Evolutionary conservation across 345 rosid species (phyloP).

Genomic region (Sisymbrium irio): DNA sequence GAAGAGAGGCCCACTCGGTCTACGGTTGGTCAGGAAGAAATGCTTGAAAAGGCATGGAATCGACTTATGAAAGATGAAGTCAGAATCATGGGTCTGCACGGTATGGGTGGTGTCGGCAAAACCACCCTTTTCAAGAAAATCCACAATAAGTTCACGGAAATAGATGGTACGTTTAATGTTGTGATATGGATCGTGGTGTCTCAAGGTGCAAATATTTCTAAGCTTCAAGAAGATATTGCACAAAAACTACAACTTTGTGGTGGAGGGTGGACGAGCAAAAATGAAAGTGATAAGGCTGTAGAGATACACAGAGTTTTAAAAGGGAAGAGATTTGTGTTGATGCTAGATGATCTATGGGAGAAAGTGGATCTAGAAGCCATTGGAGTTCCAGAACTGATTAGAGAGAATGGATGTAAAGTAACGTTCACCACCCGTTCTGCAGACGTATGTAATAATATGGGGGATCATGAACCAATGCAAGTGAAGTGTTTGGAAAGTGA

Average conservation of each 20-base stretch:
- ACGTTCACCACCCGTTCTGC: slow-evolving; percentile 13
- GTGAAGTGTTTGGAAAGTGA: background rate
- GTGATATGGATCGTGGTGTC: slow-evolving; percentile 29
- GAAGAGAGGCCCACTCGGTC: background rate
- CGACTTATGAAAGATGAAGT: background rate
- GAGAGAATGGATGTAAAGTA: slow-evolving; percentile 14
- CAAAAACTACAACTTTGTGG: background rate
- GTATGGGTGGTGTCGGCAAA: slow-evolving; percentile 35
- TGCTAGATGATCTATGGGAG: slow-evolving; percentile 29
- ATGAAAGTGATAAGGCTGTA: background rate
- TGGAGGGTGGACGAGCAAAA: background rate
- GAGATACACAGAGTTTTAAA: background rate
- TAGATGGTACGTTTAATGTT: background rate
- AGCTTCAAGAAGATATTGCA: slow-evolving; percentile 24
- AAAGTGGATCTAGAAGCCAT: background rate
- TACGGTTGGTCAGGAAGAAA: slow-evolving; percentile 19
- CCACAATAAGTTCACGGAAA: background rate
- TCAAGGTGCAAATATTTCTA: background rate
- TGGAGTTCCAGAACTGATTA: slow-evolving; percentile 1
- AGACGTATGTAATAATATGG: slow-evolving; percentile 8
- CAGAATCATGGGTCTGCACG: slow-evolving; percentile 17
- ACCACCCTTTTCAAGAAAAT: slow-evolving; percentile 33
- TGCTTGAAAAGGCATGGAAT: slow-evolving; percentile 9
- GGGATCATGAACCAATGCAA: background rate
- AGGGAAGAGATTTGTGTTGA: background rate